Evolutionary conservation across 306 rosid genomes (phyloP), one percentile per base, ranked within the genome.

Genomic region (Ormosia emarginata): DNA sequence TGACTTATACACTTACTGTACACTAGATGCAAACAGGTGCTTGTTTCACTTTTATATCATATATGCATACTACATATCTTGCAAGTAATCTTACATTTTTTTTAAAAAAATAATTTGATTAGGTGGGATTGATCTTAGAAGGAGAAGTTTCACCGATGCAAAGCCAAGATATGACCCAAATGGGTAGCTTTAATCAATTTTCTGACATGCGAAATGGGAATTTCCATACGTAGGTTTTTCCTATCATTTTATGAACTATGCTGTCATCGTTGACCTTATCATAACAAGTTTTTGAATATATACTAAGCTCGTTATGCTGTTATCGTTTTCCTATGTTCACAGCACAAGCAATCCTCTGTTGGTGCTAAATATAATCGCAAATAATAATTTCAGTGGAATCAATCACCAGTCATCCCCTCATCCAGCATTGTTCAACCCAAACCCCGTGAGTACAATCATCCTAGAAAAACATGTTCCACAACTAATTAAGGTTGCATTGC

Each of bases 381-480:
- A n/a, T 57, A 53, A 64, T 11, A 12, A 40, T 65, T 64, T 73
- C n/a, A 64, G 7, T 12, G 76, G 49, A 62, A 3, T 55, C 30
- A 44, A 33, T 72, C 8, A 34, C 7, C 80, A 43, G 1, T 1
- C 63, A 33, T 59, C 33, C 0, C 10, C 46, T 17, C 30, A 44
- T 43, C 43, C 77, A 46, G 13, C 65, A 2, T 1, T 46, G 2
- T 4, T 13, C 9, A 44, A 34, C 1, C 13, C 9, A 78, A 64
- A 72, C 24, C 49, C 39, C 1, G 86, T 83, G 49, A 83, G 86
- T 78, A 62, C 29, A 59, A 29, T 43, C 33, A 7, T 41, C 2
- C n/a, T 37, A 8, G 32, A 41, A 15, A 3, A 50, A 32, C 67
- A 49, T 18, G 37, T 36, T 59, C 13, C 7, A 33, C 14, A 9